A percentile compares a stretch with the other conserved stretches of the same genome.
phyloP scores from a whole-genome alignment of 1,284 basidiomycete genomes.

The Apiotrichum domesticum region DNA sequence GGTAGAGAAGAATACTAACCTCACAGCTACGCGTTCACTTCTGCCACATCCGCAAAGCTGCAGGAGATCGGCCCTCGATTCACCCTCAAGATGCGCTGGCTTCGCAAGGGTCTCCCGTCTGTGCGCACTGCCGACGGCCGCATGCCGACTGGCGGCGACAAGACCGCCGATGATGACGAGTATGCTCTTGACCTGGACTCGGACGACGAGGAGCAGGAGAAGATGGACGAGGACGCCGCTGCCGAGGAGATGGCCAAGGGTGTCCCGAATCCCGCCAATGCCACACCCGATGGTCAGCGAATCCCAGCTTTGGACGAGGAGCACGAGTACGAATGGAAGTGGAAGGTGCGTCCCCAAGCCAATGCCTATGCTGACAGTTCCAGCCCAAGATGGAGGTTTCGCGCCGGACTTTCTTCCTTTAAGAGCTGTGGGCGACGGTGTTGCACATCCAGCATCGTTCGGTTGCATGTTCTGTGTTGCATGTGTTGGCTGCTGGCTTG shows the following conservation, averaged over 20 bases:
- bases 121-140: conserved; percentile 51
- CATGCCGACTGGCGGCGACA: conserved; percentile 53
- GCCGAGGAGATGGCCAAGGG: conserved; percentile 28
- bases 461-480: neutral
- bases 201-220: conserved; percentile 31
- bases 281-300: conserved; percentile 24
- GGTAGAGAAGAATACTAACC: neutral
- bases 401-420: conserved; percentile 48
- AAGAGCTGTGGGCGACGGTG: conserved; percentile 4
- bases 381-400: conserved; percentile 50
- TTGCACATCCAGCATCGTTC: neutral
- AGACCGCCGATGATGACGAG: conserved; percentile 48
- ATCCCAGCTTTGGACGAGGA: conserved; percentile 46
- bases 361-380: neutral
- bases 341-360: conserved; percentile 41
- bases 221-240: conserved; percentile 41
- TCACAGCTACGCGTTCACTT: conserved; percentile 81
- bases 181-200: conserved; percentile 30
- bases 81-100: conserved; percentile 84
- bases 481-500: neutral
- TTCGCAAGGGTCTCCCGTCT: conserved; percentile 81
- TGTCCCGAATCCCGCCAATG: conserved; percentile 4
- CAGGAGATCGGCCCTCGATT: conserved; percentile 99
- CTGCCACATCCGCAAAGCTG: conserved; percentile 80
- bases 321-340: conserved; percentile 50